phyloP scores from a whole-genome alignment of 2,329 filamentous ascomycete genomes.

The Botrytis deweyae region DNA sequence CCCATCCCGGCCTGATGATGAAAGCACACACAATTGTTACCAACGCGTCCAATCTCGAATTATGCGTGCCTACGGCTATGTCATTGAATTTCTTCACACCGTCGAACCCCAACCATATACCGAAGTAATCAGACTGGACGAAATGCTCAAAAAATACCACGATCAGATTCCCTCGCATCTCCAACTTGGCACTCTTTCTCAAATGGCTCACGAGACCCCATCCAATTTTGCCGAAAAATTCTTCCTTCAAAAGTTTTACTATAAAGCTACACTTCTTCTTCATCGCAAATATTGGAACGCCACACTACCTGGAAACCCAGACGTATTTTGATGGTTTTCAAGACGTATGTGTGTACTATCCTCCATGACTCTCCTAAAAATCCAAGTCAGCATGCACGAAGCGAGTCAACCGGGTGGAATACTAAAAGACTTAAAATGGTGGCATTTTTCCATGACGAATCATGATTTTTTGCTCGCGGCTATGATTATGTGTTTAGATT shows the following conservation, averaged over 20 bases:
- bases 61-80: conserved; percentile 50
- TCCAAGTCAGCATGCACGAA: conserved; percentile 50
- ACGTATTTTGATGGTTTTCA: conserved; percentile 51
- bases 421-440: conserved; percentile 54
- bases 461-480: conserved; percentile 62
- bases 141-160: conserved; percentile 48
- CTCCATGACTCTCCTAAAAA: conserved; percentile 49
- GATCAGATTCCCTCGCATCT: conserved; percentile 49
- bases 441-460: conserved; percentile 55
- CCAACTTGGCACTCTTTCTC: conserved; percentile 48
- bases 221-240: conserved; percentile 52
- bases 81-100: conserved; percentile 52
- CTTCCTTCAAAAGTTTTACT: conserved; percentile 51
- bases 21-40: conserved; percentile 59
- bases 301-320: conserved; percentile 36
- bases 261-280: conserved; percentile 55
- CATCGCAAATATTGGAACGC: conserved; percentile 56
- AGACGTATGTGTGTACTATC: conserved; percentile 51
- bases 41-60: conserved; percentile 52
- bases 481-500: conserved; percentile 57
- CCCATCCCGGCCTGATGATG: conserved; percentile 52
- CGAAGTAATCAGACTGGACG: conserved; percentile 52
- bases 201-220: conserved; percentile 50
- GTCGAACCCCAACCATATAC: conserved; percentile 49
- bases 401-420: conserved; percentile 54